These are phyloP conservation scores for Fusarium coffeatum DNA, from an alignment of 2,329 filamentous ascomycete genomes.

Conservation along the genomic window DNA sequence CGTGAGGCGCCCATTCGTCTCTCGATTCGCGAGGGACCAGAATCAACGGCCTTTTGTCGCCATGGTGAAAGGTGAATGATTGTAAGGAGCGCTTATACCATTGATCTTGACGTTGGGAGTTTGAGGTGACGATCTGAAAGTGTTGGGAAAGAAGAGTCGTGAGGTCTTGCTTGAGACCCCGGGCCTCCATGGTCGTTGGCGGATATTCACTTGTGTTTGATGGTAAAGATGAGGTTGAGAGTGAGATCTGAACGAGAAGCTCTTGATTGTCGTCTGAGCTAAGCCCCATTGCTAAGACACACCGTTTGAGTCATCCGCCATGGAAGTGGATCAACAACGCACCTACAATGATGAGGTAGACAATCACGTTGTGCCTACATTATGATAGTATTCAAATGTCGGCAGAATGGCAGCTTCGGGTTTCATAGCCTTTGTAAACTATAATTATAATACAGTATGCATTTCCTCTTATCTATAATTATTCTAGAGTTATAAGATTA, in stretches of 20 bases:
- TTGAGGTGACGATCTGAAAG: conserved; percentile 1
- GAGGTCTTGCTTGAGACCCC: fast-evolving
- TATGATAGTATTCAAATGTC: no score
- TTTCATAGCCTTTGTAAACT: no score
- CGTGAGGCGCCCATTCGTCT: conserved; percentile 4
- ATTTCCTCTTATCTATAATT: no score
- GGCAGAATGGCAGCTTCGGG: no score
- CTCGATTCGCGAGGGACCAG: neutral
- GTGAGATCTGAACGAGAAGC: neutral
- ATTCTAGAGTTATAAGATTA: no score
- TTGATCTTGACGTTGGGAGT: conserved; percentile 21
- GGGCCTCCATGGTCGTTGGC: fast-evolving
- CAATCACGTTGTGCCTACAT: no score
- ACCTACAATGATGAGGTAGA: no score
- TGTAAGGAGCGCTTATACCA: conserved; percentile 22
- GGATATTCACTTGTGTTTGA: fast-evolving
- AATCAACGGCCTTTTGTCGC: neutral
- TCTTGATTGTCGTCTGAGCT: neutral
- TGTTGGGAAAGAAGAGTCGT: neutral
- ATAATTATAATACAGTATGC: no score
- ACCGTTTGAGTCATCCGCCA: neutral
- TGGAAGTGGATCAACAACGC: neutral
- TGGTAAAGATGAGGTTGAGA: no score
- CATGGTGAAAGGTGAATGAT: neutral
- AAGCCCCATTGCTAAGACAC: neutral